phyloP scores from a whole-genome alignment of 352 stramenopile species.

The Phytophthora pini region DNA sequence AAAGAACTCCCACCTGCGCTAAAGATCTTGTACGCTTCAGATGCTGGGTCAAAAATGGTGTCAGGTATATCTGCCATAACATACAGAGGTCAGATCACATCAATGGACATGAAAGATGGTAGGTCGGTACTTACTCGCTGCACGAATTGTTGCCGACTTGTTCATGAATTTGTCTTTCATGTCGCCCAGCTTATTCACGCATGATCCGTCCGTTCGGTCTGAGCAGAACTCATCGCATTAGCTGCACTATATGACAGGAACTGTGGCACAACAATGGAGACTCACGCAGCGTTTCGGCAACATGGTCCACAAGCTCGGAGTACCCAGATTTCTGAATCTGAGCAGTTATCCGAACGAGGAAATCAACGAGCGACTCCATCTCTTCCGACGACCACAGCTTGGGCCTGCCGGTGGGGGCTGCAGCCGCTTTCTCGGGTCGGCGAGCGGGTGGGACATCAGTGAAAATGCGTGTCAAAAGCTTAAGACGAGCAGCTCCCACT shows the following conservation, averaged over 20 bases:
- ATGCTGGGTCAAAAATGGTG: slow-evolving; percentile 58
- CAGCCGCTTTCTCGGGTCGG: slow-evolving; percentile 20
- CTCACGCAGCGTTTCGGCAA: slow-evolving; percentile 47
- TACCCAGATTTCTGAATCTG: slow-evolving; percentile 62
- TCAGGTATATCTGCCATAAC: slow-evolving; percentile 56
- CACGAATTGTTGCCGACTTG: slow-evolving; percentile 42
- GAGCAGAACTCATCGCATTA: slow-evolving; percentile 4
- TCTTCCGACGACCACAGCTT: slow-evolving; percentile 70
- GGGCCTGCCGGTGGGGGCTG: slow-evolving; percentile 33
- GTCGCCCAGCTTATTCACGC: slow-evolving; percentile 65
- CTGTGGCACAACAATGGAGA: neutral
- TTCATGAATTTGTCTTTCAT: slow-evolving; percentile 59
- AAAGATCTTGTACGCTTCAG: slow-evolving; percentile 76
- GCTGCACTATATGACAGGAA: neutral
- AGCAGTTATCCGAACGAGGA: slow-evolving; percentile 65
- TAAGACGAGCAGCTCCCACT: slow-evolving; percentile 40
- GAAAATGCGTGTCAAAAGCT: slow-evolving; percentile 60
- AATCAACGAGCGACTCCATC: slow-evolving; percentile 58
- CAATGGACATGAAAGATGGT: neutral
- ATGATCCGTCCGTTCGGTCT: slow-evolving; percentile 63
- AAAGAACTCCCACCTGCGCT: slow-evolving; percentile 43
- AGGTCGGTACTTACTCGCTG: slow-evolving; percentile 50
- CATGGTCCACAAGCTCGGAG: slow-evolving; percentile 42
- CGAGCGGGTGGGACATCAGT: slow-evolving; percentile 45
- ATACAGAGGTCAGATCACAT: slow-evolving; percentile 17